Evolutionary conservation across 768 basidiomycete genomes (phyloP).

Genomic region (Collybiopsis confluens): DNA sequence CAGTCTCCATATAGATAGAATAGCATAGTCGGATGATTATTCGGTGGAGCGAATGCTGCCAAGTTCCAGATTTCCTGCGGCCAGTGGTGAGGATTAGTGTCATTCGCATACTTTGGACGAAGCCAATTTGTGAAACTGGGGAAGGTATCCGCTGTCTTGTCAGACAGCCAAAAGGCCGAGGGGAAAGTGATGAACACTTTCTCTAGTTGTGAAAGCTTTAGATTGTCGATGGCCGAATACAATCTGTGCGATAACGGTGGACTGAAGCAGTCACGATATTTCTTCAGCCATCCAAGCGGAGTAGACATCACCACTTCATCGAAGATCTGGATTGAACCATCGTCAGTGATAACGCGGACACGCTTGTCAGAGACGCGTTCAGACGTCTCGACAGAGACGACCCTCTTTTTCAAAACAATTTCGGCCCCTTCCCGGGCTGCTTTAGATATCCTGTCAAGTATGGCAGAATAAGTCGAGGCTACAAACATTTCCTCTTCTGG

Average conservation of each 20-base stretch:
- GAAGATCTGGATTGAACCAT: slow-evolving; percentile 12
- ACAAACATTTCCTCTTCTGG: slow-evolving; percentile 17
- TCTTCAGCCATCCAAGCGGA: slow-evolving; percentile 17
- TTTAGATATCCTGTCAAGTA: slow-evolving; percentile 11
- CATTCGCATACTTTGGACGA: slow-evolving; percentile 12
- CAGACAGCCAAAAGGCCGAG: slow-evolving; percentile 14
- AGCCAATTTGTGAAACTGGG: slow-evolving; percentile 17
- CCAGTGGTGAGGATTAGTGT: slow-evolving; percentile 17
- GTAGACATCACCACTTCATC: slow-evolving; percentile 16
- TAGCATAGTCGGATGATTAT: slow-evolving; percentile 17
- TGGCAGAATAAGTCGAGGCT: slow-evolving; percentile 15
- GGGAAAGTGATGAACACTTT: slow-evolving; percentile 19
- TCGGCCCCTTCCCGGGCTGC: slow-evolving; percentile 12
- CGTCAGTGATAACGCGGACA: slow-evolving; percentile 12
- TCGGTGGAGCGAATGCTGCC: slow-evolving; percentile 15
- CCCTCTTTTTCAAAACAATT: slow-evolving; percentile 12
- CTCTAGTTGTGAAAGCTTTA: slow-evolving; percentile 17
- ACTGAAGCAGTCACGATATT: slow-evolving; percentile 11
- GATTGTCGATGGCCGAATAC: slow-evolving; percentile 13
- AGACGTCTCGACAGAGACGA: slow-evolving; percentile 12
- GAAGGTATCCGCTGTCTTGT: slow-evolving; percentile 12
- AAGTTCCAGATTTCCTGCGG: slow-evolving; percentile 19
- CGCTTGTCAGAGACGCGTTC: slow-evolving; percentile 2
- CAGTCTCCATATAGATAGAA: slow-evolving; percentile 18
- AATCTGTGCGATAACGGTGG: slow-evolving; percentile 13